These are phyloP conservation scores for Plasmodium knowlesi DNA, from an alignment of 169 alveolate species.

Conservation along the genomic window DNA sequence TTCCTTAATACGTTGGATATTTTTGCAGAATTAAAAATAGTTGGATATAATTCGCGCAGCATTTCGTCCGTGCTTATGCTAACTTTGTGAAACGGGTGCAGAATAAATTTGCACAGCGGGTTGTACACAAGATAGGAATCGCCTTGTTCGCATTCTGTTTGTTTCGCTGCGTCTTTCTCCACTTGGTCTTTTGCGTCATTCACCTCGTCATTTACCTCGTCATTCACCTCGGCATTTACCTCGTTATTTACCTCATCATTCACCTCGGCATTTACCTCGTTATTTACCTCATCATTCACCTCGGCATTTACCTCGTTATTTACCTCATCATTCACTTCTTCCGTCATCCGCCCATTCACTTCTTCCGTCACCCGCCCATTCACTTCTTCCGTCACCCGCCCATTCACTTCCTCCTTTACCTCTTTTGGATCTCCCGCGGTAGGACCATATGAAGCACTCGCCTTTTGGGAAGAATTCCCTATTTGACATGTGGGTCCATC, in stretches of 20 bases:
- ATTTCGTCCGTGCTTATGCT: conserved; percentile 30
- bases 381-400: background rate
- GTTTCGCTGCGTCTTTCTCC: background rate
- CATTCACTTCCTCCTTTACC: background rate
- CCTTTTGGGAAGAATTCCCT: background rate
- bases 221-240: background rate
- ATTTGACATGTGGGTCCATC: background rate
- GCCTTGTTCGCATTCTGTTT: background rate
- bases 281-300: too few species aligned
- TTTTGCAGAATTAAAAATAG: conserved; percentile 42
- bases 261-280: too few species aligned
- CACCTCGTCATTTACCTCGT: background rate
- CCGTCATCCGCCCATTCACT: too few species aligned
- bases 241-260: too few species aligned
- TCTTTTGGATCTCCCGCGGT: background rate
- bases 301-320: too few species aligned
- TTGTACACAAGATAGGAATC: conserved; percentile 22
- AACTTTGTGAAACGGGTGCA: conserved; percentile 68
- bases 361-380: too few species aligned
- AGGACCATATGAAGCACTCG: background rate
- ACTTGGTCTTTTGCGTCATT: background rate
- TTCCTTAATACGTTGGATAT: conserved; percentile 26
- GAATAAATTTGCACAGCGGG: conserved; percentile 40
- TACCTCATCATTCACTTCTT: too few species aligned
- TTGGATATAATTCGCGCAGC: conserved; percentile 51